A percentile compares a stretch with the other conserved stretches of the same genome.
Evolutionary conservation across 2,329 filamentous ascomycete genomes (phyloP).

Genomic region (Alternaria panax): DNA sequence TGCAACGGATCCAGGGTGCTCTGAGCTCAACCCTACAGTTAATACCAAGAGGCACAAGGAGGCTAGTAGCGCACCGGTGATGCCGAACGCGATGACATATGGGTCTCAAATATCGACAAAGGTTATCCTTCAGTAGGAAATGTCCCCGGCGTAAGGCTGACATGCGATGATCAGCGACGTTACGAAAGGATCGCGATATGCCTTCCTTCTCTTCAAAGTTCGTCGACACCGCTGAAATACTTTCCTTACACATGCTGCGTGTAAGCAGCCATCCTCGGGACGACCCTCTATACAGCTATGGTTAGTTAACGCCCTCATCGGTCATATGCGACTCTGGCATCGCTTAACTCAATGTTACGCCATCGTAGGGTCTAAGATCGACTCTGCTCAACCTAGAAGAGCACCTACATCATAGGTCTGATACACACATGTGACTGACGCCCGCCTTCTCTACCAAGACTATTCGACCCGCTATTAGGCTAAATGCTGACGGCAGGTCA

Average conservation of each 20-base stretch:
- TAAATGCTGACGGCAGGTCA: conserved; percentile 29
- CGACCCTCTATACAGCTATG: conserved; percentile 33
- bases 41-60: conserved; percentile 4
- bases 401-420: conserved; percentile 29
- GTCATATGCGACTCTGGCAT: conserved; percentile 16
- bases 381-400: conserved; percentile 18
- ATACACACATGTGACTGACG: conserved; percentile 35
- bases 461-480: conserved; percentile 31
- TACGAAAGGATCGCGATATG: neutral
- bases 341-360: conserved; percentile 22
- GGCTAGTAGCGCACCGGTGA: conserved; percentile 8
- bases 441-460: conserved; percentile 26
- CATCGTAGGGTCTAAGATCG: conserved; percentile 23
- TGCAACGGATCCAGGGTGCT: conserved; percentile 19
- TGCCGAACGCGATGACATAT: conserved; percentile 18
- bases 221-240: neutral
- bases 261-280: conserved; percentile 39
- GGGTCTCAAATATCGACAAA: neutral
- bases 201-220: neutral
- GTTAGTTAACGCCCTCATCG: conserved; percentile 12
- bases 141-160: conserved; percentile 6
- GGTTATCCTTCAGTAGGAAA: neutral
- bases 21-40: conserved; percentile 16
- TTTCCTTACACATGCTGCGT: conserved; percentile 19
- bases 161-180: conserved; percentile 1